A percentile compares a stretch with the other conserved stretches of the same genome.
These are phyloP conservation scores for Kwoniella shandongensis DNA, from an alignment of 768 basidiomycete species.

Conservation along the genomic window DNA sequence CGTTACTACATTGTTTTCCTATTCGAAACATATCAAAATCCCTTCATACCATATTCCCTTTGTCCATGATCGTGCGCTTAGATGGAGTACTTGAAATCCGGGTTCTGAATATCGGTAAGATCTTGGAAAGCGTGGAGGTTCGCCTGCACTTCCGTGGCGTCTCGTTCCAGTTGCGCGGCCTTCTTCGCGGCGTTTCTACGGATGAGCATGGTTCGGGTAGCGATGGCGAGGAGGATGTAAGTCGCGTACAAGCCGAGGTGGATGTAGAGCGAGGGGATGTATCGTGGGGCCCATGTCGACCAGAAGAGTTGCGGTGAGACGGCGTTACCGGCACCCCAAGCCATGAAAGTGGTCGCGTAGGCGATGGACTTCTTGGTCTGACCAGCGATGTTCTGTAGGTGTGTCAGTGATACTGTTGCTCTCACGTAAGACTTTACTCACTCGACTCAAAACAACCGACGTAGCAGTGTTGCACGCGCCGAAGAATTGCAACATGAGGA, in stretches of 20 bases:
- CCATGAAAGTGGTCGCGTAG: constrained; percentile 57
- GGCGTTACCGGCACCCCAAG: constrained; percentile 62
- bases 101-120: constrained; percentile 45
- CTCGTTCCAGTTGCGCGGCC: constrained; percentile 3
- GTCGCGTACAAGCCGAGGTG: constrained; percentile 15
- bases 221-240: constrained; percentile 14
- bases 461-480: constrained; percentile 22
- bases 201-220: constrained; percentile 46
- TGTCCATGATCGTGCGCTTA: not conserved
- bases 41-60: not conserved
- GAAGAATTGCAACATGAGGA: constrained; percentile 54
- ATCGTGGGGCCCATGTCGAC: constrained; percentile 58
- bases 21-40: no score
- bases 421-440: not conserved
- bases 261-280: constrained; percentile 45
- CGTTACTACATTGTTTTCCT: no score
- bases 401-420: not conserved
- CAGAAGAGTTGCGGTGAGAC: constrained; percentile 60
- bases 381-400: constrained; percentile 56
- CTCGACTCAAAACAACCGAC: constrained; percentile 19
- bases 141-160: constrained; percentile 1
- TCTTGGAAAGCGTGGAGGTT: constrained; percentile 38
- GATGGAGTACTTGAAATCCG: constrained; percentile 32
- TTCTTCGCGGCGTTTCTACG: constrained; percentile 52
- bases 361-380: constrained; percentile 60